phyloP scores from a whole-genome alignment of 1,284 basidiomycete species.

The Fomitopsis pinicola region DNA sequence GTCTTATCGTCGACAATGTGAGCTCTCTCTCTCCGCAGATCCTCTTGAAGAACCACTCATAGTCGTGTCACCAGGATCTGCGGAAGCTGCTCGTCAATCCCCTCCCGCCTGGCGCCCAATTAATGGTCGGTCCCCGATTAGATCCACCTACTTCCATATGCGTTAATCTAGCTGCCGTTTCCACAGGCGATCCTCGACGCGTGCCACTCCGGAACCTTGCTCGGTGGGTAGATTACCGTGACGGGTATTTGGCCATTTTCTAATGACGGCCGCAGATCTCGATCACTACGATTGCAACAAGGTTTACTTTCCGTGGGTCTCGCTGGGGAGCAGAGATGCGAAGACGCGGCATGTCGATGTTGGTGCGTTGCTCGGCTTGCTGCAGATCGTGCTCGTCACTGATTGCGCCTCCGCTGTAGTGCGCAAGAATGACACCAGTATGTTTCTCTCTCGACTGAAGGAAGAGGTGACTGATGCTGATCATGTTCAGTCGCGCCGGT shows the following conservation, averaged over 20 bases:
- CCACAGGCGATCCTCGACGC: constrained; percentile 40
- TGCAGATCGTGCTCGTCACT: not conserved
- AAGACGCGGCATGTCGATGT: constrained; percentile 8
- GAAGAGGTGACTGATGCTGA: not conserved
- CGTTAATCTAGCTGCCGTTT: no score
- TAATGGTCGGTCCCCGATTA: constrained; percentile 22
- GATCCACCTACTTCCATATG: not conserved
- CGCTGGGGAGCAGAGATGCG: constrained; percentile 33
- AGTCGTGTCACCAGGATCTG: constrained; percentile 28
- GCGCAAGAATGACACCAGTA: constrained; percentile 12
- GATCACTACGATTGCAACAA: constrained; percentile 42
- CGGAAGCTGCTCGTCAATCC: constrained; percentile 33
- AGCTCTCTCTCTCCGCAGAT: not conserved
- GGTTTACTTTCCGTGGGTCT: constrained; percentile 43
- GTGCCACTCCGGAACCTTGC: constrained; percentile 42
- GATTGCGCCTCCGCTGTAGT: not conserved
- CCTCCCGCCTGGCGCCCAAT: constrained; percentile 35
- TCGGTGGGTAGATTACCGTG: constrained; percentile 23
- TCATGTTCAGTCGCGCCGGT: not conserved
- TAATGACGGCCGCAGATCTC: not conserved
- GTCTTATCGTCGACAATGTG: constrained; percentile 34
- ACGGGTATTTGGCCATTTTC: not conserved
- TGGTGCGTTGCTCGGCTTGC: constrained; percentile 4
- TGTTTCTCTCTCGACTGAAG: not conserved
- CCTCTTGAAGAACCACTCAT: not conserved